Evolutionary conservation across 768 basidiomycete genomes (phyloP), one percentile per base, ranked within the genome.

Genomic region (Amanita muscaria): DNA sequence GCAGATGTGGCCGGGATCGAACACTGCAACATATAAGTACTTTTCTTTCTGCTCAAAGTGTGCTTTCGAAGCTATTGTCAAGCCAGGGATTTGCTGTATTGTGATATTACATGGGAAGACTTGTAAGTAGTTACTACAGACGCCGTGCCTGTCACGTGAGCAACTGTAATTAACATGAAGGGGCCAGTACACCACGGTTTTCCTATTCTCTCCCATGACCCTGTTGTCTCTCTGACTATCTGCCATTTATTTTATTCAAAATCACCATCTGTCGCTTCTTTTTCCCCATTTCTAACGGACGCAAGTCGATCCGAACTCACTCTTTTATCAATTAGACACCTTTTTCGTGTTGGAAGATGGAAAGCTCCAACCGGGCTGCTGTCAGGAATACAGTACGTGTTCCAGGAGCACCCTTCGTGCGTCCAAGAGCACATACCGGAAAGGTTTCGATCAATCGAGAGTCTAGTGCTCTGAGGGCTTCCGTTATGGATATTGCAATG

Each of bases 401-500:
- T n/a, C 46, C 40, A 4, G 46, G 46, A 2, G 29, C 36, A 18
- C 40, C 40, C 16, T 41, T 37, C 16, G 40, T 32, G 2, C 46
- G 46, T 37, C 46, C 39, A 8, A 36, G 32, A 27, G 19, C 32
- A 16, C 33, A 22, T 21, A 34, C 12, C 18, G 19, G 44, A 21
- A 39, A 46, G 21, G 36, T 38, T 5, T 46, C 40, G 5, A 41
- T 53, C 40, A 44, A 31, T 19, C 74, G 80, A 31, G 68, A 78
- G 54, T 81, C 81, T 1, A 74, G 68, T 59, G 58, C 72, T 11
- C 65, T 86, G 15, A 73, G 84, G 12, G 83, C 84, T 1, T 85
- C 83, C 12, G 83, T 87, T 18, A 73, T 86, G 31, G 82, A 87
- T 54, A 80, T 71, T 5, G 84, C 83, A 5, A 67, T 86, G 30